Evolutionary conservation across 306 rosid species (phyloP).

Genomic region (Pyrus bretschneideri): DNA sequence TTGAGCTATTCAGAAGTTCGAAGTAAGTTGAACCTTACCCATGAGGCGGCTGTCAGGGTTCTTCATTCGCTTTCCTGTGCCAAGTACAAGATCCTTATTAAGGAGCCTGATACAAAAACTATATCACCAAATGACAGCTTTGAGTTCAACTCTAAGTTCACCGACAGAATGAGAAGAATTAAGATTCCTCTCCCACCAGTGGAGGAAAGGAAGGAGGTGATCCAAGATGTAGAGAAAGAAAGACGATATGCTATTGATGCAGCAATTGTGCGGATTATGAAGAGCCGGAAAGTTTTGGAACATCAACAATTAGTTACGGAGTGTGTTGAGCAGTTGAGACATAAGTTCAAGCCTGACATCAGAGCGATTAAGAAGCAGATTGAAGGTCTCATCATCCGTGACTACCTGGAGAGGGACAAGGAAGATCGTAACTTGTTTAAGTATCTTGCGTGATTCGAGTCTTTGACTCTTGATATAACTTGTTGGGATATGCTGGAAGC

Average conservation of each 20-base stretch:
- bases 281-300: conserved; percentile 53
- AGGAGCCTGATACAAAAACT: conserved; percentile 51
- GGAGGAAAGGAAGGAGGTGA: conserved; percentile 58
- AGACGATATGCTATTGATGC: conserved; percentile 75
- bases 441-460: conserved; percentile 46
- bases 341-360: conserved; percentile 77
- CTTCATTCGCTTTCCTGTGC: conserved; percentile 76
- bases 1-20: conserved; percentile 57
- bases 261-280: conserved; percentile 78
- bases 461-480: background rate
- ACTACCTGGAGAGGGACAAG: conserved; percentile 64
- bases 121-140: conserved; percentile 44
- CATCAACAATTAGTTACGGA: conserved; percentile 57
- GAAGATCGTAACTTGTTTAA: conserved; percentile 34
- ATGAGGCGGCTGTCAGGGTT: conserved; percentile 43
- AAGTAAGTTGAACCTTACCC: conserved; percentile 54
- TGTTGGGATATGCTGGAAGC: background rate
- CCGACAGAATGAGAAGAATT: conserved; percentile 67
- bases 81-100: conserved; percentile 56
- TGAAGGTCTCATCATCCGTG: conserved; percentile 61
- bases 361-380: conserved; percentile 74
- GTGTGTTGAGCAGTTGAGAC: conserved; percentile 55
- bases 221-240: conserved; percentile 67
- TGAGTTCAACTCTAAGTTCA: conserved; percentile 54
- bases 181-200: conserved; percentile 68